Conservation (phyloP, 371 early-diverging fungal species). For the Actinomortierella wolfii region DNA sequence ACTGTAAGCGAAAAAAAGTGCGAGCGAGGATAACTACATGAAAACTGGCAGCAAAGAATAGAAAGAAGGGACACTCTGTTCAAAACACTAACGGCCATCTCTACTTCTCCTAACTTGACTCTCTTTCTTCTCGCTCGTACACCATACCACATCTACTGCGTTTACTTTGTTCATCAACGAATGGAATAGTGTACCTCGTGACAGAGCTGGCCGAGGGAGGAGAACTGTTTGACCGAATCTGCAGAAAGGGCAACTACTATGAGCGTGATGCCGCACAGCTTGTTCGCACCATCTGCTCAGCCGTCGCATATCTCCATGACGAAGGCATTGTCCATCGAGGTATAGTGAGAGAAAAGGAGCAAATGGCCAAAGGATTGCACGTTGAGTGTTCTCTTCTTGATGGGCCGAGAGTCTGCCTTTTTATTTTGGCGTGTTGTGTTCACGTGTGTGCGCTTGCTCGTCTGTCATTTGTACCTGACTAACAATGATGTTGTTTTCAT, state of each 20-base stretch:
- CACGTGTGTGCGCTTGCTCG: too few relatives aligned
- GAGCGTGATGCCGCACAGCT: conserved; percentile 90
- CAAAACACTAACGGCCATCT: neutral
- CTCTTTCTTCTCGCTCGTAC: conserved; percentile 4
- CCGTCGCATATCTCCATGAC: conserved; percentile 84
- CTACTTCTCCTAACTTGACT: neutral
- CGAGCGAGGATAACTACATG: neutral
- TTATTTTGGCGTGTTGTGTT: too few relatives aligned
- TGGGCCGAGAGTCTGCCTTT: too few relatives aligned
- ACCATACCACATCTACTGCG: too few relatives aligned
- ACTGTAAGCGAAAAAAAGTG: conserved; percentile 57
- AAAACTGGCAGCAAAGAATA: neutral
- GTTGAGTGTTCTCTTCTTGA: too few relatives aligned
- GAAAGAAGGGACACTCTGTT: neutral
- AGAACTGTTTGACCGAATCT: conserved; percentile 90
- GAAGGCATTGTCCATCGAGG: conserved; percentile 89
- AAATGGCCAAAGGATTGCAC: too few relatives aligned
- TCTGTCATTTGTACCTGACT: too few relatives aligned
- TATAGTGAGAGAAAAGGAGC: conserved; percentile 35
- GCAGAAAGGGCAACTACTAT: conserved; percentile 78
- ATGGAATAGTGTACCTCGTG: conserved; percentile 91
- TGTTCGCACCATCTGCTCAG: conserved; percentile 73
- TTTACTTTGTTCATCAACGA: too few relatives aligned
- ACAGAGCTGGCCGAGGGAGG: conserved; percentile 91
- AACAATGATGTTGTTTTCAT: too few relatives aligned